Evolutionary conservation across 306 rosid species (phyloP).

Genomic region (Lablab purpureus): DNA sequence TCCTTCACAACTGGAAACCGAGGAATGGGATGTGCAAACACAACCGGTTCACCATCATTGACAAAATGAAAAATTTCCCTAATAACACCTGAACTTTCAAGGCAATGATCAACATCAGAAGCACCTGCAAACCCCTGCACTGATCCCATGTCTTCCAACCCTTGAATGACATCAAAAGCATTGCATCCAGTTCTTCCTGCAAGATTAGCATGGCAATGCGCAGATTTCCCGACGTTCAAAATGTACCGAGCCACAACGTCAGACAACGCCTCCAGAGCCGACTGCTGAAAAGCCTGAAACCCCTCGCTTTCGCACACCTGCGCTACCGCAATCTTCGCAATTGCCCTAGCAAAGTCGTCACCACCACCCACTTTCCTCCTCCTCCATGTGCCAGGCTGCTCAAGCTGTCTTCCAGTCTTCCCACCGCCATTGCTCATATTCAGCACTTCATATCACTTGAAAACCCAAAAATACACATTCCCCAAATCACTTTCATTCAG

Average conservation of each 20-base stretch:
- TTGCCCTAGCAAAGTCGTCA: constrained; percentile 69
- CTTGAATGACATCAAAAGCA: constrained; percentile 74
- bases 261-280: constrained; percentile 66
- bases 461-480: constrained; percentile 43
- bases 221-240: constrained; percentile 67
- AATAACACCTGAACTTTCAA: constrained; percentile 67
- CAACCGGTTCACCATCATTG: constrained; percentile 50
- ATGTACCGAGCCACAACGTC: constrained; percentile 67
- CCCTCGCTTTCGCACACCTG: constrained; percentile 84
- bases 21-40: constrained; percentile 69
- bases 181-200: constrained; percentile 77
- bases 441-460: constrained; percentile 79
- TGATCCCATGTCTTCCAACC: constrained; percentile 76
- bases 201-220: constrained; percentile 67
- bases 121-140: constrained; percentile 81
- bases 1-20: constrained; percentile 73
- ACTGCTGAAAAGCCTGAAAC: constrained; percentile 80
- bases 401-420: constrained; percentile 78
- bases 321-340: constrained; percentile 64
- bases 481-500: constrained; percentile 51
- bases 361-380: constrained; percentile 62
- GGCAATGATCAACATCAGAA: constrained; percentile 72
- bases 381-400: constrained; percentile 53
- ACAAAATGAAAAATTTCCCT: constrained; percentile 61
- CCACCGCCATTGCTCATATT: constrained; percentile 94